A percentile compares a stretch with the other conserved stretches of the same genome.
phyloP scores from a whole-genome alignment of 192 early-diverging fungal species.

The Entophlyctis luteolus region DNA sequence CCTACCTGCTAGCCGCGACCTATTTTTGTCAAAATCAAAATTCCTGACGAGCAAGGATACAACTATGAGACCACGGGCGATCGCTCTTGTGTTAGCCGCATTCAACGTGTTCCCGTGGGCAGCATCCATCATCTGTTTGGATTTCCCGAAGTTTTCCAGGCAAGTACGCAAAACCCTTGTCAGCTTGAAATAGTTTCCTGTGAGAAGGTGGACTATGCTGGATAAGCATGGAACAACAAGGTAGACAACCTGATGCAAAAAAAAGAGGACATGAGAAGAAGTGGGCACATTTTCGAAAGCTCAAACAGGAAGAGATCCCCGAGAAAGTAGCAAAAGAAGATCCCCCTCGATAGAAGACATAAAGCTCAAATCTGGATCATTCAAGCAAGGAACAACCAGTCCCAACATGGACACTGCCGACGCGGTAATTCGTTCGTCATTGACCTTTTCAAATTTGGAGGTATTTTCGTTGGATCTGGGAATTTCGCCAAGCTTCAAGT shows the following conservation, averaged over 20 bases:
- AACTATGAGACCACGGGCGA: conserved; percentile 67
- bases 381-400: conserved; percentile 48
- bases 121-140: conserved; percentile 6
- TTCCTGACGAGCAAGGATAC: conserved; percentile 67
- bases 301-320: conserved; percentile 46
- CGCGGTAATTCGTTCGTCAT: conserved; percentile 18
- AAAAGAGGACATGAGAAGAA: too few species aligned
- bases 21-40: conserved; percentile 71
- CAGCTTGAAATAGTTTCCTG: conserved; percentile 33
- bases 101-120: not conserved
- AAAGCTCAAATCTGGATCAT: conserved; percentile 53
- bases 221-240: conserved; percentile 72
- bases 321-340: conserved; percentile 54
- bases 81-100: conserved; percentile 9
- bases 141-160: conserved; percentile 25
- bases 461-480: not conserved
- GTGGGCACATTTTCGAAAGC: too few species aligned
- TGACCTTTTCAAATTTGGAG: conserved; percentile 36
- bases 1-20: conserved; percentile 15
- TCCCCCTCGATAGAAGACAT: conserved; percentile 57
- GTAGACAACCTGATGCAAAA: conserved; percentile 48
- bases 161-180: conserved; percentile 24
- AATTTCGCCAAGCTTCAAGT: not conserved
- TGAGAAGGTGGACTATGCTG: conserved; percentile 54
- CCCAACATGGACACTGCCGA: conserved; percentile 41